Evolutionary conservation across 2,329 filamentous ascomycete species (phyloP), one percentile per base, ranked within the genome.

Genomic region (Cryphonectria nitschkei): DNA sequence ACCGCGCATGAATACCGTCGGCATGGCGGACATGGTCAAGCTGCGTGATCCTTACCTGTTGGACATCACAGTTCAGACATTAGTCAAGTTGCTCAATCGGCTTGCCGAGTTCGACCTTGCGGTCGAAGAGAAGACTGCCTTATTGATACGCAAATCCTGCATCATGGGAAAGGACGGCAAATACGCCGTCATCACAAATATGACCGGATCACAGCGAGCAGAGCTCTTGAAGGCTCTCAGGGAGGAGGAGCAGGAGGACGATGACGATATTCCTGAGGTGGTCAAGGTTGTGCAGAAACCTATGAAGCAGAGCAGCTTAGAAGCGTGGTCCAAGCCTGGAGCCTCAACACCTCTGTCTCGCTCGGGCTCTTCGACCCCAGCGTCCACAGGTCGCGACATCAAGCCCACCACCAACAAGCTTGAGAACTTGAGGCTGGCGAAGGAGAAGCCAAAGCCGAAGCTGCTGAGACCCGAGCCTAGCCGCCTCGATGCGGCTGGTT

Each of bases 41-140:
- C 86, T 99, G 5, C 92, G 95, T 73, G 96, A 99, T 79, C 87
- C 90, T 69, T 98, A 94, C 80, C 87, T 99, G 9, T 91, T 96
- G 50, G 90, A 88, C 72, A 93, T 93, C 54, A 91, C 95, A 19
- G 93, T 97, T 65, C 90, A 90, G 39, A 87, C 98, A 39, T 88
- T 98, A 43, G 89, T 90, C 75, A 97, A 97, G 79, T 90, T 99
- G 71, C 86, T 99, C 50, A 88, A 88, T 19, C 91, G 94, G 32
- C 84, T 99, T n/a, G 89, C 90, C 56, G 91, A 95, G 74, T 91
- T 93, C 65, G 86, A 88, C 68, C 89, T 97, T 75, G 89, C 90
- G 68, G 87, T 97, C 41, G 88, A 90, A 52, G 79, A 87, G 19
- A 84, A 84, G 4, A 86, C 90, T 2, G 83, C 88, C 39, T 82